phyloP scores from a whole-genome alignment of 1,139 yeast genomes.

The Geotrichum candidum region DNA sequence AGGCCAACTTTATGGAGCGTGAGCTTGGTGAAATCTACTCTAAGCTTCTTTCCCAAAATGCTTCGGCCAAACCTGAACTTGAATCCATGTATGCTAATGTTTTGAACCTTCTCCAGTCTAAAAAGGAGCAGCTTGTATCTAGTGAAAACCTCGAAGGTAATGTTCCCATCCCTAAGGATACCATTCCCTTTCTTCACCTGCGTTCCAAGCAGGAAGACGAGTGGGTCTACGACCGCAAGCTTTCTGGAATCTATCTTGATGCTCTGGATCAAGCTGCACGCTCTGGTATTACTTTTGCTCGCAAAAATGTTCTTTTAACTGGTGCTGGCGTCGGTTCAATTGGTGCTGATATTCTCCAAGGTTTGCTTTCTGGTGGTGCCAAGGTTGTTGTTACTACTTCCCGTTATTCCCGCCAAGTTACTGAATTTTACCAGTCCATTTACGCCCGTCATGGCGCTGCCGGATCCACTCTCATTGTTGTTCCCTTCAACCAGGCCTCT shows the following conservation, averaged over 20 bases:
- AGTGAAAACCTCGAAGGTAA: conserved; percentile 49
- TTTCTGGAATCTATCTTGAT: conserved; percentile 75
- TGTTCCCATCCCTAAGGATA: conserved; percentile 55
- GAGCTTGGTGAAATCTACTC: conserved; percentile 81
- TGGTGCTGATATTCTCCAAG: conserved; percentile 95
- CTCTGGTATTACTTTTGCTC: conserved; percentile 87
- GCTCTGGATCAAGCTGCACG: conserved; percentile 93
- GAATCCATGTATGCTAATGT: conserved; percentile 75
- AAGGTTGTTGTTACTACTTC: conserved; percentile 94
- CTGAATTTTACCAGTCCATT: conserved; percentile 91
- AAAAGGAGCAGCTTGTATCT: conserved; percentile 36
- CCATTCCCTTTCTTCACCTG: conserved; percentile 90
- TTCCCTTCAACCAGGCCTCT: conserved; percentile 97
- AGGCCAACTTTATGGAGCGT: conserved; percentile 57
- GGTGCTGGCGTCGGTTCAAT: conserved; percentile 99
- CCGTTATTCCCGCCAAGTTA: conserved; percentile 86
- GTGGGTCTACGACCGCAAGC: conserved; percentile 79
- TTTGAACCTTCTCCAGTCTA: conserved; percentile 51
- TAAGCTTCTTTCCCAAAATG: conserved; percentile 66
- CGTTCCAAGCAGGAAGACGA: conserved; percentile 69
- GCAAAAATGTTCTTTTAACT: conserved; percentile 83
- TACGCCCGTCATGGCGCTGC: conserved; percentile 89
- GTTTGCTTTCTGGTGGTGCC: conserved; percentile 95
- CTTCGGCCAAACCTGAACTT: conserved; percentile 58
- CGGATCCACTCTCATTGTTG: conserved; percentile 88